Evolutionary conservation across 345 rosid species (phyloP).

Genomic region (Eucalyptus marginata): DNA sequence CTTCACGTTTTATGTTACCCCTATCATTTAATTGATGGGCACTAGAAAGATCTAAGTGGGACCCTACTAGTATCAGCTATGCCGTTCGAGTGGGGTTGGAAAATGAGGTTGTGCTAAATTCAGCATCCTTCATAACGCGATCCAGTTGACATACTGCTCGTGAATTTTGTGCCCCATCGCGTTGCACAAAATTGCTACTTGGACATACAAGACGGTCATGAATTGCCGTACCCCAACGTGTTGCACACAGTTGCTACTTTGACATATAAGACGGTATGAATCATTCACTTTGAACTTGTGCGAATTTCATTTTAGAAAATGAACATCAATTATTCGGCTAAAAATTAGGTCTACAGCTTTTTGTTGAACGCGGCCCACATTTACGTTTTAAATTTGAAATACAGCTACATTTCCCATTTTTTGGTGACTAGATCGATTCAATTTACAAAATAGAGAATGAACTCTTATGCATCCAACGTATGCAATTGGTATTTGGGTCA

Average conservation of each 20-base stretch:
- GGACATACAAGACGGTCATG: not conserved
- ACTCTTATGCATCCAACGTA: not conserved
- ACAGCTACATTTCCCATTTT: not conserved
- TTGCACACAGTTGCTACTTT: not conserved
- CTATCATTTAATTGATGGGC: not conserved
- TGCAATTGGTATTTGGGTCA: not conserved
- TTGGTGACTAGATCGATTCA: not conserved
- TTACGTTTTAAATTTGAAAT: not conserved
- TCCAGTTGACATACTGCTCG: no score
- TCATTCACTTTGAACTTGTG: not conserved
- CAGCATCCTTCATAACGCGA: no score
- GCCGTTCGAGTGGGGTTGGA: no score
- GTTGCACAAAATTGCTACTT: no score
- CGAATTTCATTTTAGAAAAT: not conserved
- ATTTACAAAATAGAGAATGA: not conserved
- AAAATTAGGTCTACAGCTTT: not conserved
- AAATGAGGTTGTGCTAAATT: no score
- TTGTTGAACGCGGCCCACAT: not conserved
- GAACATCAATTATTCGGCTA: not conserved
- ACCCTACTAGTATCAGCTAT: not conserved
- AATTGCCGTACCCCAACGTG: not conserved
- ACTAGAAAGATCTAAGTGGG: not conserved
- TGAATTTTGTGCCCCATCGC: no score
- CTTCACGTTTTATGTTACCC: accelerated
- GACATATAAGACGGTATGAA: not conserved